phyloP scores from a whole-genome alignment of 1,284 basidiomycete genomes.

The Trametes hirsuta region DNA sequence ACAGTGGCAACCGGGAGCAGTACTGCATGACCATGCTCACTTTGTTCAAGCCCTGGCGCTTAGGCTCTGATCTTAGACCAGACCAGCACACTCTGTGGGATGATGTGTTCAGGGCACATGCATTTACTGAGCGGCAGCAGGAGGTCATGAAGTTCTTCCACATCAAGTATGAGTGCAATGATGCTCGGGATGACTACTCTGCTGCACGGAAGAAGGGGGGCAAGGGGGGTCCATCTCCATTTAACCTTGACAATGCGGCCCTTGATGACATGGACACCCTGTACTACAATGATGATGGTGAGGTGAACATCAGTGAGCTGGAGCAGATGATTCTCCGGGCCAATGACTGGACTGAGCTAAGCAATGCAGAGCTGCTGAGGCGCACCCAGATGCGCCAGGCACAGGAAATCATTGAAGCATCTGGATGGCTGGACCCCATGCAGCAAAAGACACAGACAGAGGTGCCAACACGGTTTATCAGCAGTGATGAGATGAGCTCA shows the following conservation, averaged over 20 bases:
- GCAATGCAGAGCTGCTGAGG: background rate
- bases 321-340: background rate
- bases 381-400: background rate
- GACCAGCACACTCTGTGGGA: background rate
- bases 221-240: too few relatives aligned
- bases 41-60: conserved; percentile 6
- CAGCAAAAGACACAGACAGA: too few relatives aligned
- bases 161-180: conserved; percentile 6
- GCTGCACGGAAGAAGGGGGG: background rate
- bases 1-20: too few relatives aligned
- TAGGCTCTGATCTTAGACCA: background rate
- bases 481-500: background rate
- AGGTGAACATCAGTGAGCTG: background rate
- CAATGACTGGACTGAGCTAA: background rate
- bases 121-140: background rate
- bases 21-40: too few relatives aligned
- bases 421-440: background rate
- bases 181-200: conserved; percentile 8
- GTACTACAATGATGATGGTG: background rate
- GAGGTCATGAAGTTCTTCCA: conserved; percentile 4
- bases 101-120: background rate
- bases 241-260: too few relatives aligned
- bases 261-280: too few relatives aligned
- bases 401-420: background rate
- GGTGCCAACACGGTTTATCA: background rate